Evolutionary conservation across 1,284 basidiomycete species (phyloP).

Genomic region (Leccinum proliferum): DNA sequence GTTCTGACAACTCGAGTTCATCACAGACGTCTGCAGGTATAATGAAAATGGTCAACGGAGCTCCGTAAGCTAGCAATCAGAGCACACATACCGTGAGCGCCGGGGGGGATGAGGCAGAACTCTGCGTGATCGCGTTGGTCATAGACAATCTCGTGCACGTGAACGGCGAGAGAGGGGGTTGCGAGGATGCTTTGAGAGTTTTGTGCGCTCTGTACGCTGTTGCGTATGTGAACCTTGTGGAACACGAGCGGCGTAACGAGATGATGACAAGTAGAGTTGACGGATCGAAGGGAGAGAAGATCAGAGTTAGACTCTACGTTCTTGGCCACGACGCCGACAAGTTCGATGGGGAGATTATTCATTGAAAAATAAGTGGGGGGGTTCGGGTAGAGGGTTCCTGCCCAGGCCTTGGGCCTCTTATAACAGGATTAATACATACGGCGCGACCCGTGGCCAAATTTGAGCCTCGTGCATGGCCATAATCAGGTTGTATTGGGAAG

Average conservation of each 20-base stretch:
- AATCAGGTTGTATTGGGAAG: neutral
- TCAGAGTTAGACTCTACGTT: slow-evolving; percentile 21
- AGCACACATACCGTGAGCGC: slow-evolving; percentile 12
- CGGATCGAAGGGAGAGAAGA: slow-evolving; percentile 24
- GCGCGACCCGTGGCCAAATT: neutral
- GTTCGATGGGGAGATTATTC: slow-evolving; percentile 26
- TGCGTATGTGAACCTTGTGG: slow-evolving; percentile 16
- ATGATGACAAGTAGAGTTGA: slow-evolving; percentile 22
- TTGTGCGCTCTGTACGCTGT: slow-evolving; percentile 26
- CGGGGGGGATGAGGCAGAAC: slow-evolving; percentile 19
- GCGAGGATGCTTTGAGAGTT: slow-evolving; percentile 19
- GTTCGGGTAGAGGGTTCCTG: neutral
- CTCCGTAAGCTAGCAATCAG: neutral
- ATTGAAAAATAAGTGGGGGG: slow-evolving; percentile 6
- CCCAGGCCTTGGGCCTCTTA: slow-evolving; percentile 11
- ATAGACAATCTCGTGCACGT: slow-evolving; percentile 27
- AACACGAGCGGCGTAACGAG: slow-evolving; percentile 25
- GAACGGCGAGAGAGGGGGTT: slow-evolving; percentile 17
- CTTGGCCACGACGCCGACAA: slow-evolving; percentile 19
- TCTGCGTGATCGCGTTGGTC: slow-evolving; percentile 21
- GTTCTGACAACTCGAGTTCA: slow-evolving; percentile 28
- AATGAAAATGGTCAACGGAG: neutral
- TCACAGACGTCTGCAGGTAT: slow-evolving; percentile 18
- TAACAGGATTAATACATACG: neutral
- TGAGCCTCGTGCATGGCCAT: neutral